A percentile compares a stretch with the other conserved stretches of the same genome.
phyloP scores from a whole-genome alignment of 2,329 filamentous ascomycete genomes.

The Ophiostoma pallidulum region DNA sequence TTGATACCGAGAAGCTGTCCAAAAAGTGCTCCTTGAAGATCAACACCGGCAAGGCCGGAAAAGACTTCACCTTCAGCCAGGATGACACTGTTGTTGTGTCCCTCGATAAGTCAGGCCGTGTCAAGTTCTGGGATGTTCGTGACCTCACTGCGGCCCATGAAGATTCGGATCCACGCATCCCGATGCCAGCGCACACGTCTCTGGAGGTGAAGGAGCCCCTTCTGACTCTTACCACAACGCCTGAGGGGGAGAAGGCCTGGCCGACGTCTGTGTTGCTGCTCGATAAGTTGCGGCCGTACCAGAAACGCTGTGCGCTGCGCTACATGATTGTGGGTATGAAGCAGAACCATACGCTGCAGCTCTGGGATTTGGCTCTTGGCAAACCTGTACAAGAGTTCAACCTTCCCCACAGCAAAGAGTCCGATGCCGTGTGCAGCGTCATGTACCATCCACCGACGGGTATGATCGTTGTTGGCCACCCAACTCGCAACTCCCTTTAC shows the following conservation, averaged over 20 bases:
- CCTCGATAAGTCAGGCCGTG: conserved; percentile 88
- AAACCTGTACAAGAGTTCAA: conserved; percentile 97
- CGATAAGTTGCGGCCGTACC: conserved; percentile 89
- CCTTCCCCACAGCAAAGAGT: conserved; percentile 90
- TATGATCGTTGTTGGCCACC: conserved; percentile 90
- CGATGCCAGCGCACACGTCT: conserved; percentile 45
- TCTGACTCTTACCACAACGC: conserved; percentile 77
- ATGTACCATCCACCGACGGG: conserved; percentile 86
- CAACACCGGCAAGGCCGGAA: conserved; percentile 93
- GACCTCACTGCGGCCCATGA: conserved; percentile 54
- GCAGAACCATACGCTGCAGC: conserved; percentile 95
- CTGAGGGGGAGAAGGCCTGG: conserved; percentile 87
- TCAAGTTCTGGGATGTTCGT: conserved; percentile 97
- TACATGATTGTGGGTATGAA: conserved; percentile 98
- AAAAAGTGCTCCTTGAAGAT: conserved; percentile 85
- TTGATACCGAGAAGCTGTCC: conserved; percentile 81
- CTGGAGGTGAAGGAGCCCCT: conserved; percentile 79
- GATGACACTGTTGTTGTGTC: conserved; percentile 92
- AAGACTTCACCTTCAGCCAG: conserved; percentile 96
- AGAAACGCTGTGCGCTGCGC: conserved; percentile 78
- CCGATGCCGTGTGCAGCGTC: conserved; percentile 95
- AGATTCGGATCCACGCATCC: conserved; percentile 39
- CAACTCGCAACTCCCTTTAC: conserved; percentile 94
- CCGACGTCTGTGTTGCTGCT: conserved; percentile 93
- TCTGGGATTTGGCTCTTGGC: conserved; percentile 92